A percentile compares a stretch with the other conserved stretches of the same genome.
These are phyloP conservation scores for Coemansia sp. DNA, from an alignment of 192 early-diverging fungal species.

Conservation along the genomic window DNA sequence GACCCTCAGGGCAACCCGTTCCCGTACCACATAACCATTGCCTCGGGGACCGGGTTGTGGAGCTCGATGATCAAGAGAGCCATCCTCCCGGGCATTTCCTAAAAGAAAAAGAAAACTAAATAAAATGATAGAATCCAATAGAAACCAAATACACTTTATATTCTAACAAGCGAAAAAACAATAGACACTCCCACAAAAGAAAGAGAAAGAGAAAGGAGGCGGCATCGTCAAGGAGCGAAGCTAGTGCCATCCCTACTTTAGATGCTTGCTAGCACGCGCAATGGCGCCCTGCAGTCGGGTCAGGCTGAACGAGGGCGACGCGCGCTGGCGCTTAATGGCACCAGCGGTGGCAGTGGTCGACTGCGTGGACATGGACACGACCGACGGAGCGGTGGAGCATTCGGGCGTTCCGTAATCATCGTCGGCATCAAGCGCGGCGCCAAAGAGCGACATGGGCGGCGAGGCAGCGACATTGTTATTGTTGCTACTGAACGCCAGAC, in stretches of 20 bases:
- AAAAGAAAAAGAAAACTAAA: too few species aligned
- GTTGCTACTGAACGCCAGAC: constrained; percentile 17
- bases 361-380: constrained; percentile 19
- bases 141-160: neutral
- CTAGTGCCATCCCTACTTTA: constrained; percentile 7
- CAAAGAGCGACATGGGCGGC: constrained; percentile 11
- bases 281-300: constrained; percentile 40
- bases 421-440: constrained; percentile 6
- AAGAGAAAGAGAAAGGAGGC: neutral
- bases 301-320: constrained; percentile 17
- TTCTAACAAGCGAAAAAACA: neutral
- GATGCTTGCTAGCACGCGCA: constrained; percentile 35
- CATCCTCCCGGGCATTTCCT: constrained; percentile 32
- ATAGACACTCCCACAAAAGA: neutral
- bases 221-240: neutral
- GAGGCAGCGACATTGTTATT: neutral
- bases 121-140: too few species aligned
- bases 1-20: constrained; percentile 42
- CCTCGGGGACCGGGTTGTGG: constrained; percentile 41
- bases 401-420: constrained; percentile 2
- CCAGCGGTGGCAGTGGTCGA: neutral
- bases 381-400: constrained; percentile 18
- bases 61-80: constrained; percentile 54
- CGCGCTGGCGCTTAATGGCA: constrained; percentile 18
- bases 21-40: constrained; percentile 44